Percentiles rank a stretch among this genome's conserved stretches.
Conservation (phyloP, 345 rosid genomes). For the Excoecaria cochinchinensis region DNA sequence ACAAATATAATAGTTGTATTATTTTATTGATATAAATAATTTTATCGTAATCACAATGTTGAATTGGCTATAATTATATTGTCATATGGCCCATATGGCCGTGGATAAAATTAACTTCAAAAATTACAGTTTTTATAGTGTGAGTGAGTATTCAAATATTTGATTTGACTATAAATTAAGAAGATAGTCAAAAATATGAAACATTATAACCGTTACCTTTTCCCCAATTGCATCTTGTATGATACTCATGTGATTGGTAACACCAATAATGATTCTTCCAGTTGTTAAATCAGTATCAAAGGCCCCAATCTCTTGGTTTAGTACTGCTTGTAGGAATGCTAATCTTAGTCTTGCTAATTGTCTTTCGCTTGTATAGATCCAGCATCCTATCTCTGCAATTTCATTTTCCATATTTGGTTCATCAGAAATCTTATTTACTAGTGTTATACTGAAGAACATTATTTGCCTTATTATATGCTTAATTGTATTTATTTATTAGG, state of each 20-base stretch:
- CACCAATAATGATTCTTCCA: constrained; percentile 53
- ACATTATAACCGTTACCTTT: constrained; percentile 37
- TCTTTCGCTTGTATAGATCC: constrained; percentile 68
- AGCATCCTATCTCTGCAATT: constrained; percentile 59
- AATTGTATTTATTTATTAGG: too few relatives aligned
- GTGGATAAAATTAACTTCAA: too few relatives aligned
- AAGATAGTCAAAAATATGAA: background rate
- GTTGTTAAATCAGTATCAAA: constrained; percentile 56
- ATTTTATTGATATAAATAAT: too few relatives aligned
- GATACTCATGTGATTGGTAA: constrained; percentile 54
- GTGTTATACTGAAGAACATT: background rate
- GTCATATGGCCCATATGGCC: too few relatives aligned
- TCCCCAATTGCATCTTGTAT: constrained; percentile 71
- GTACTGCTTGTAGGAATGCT: constrained; percentile 46
- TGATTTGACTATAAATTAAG: background rate
- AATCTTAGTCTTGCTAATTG: constrained; percentile 45
- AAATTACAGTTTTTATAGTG: too few relatives aligned
- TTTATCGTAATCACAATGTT: too few relatives aligned
- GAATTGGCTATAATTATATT: background rate
- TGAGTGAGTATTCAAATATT: too few relatives aligned
- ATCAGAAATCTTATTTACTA: background rate
- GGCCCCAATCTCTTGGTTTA: constrained; percentile 60
- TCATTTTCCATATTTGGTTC: background rate
- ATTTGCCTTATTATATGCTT: too few relatives aligned
- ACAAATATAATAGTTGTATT: too few relatives aligned